These are phyloP conservation scores for Floccularia luteovirens DNA, from an alignment of 768 basidiomycete genomes.

Conservation along the genomic window DNA sequence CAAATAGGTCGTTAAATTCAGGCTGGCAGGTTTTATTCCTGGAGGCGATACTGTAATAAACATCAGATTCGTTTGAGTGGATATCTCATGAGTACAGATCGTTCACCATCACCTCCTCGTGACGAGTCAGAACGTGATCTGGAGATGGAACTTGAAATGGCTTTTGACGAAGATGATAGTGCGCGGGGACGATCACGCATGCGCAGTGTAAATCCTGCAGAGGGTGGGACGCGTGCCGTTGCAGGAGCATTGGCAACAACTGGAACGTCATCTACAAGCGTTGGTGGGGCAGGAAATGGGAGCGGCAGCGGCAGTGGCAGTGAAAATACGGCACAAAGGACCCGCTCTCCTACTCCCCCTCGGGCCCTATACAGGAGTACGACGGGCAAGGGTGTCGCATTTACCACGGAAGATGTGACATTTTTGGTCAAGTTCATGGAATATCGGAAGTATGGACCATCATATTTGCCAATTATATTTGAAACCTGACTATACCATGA, in stretches of 20 bases:
- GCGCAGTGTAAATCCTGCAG: background rate
- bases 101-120: slow-evolving; percentile 33
- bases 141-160: slow-evolving; percentile 18
- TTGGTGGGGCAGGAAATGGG: background rate
- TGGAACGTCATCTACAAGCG: background rate
- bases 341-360: slow-evolving; percentile 76
- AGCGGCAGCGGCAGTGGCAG: background rate
- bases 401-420: slow-evolving; percentile 75
- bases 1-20: slow-evolving; percentile 41
- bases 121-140: slow-evolving; percentile 30
- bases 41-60: slow-evolving; percentile 89
- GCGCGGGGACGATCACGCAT: slow-evolving; percentile 3
- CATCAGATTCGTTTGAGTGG: slow-evolving; percentile 87
- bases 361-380: slow-evolving; percentile 75
- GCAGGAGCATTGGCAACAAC: no score
- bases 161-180: slow-evolving; percentile 26
- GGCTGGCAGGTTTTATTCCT: slow-evolving; percentile 74
- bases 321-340: slow-evolving; percentile 18
- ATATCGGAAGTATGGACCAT: slow-evolving; percentile 53
- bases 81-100: slow-evolving; percentile 67
- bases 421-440: slow-evolving; percentile 75
- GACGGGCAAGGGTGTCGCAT: slow-evolving; percentile 86
- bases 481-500: slow-evolving; percentile 4
- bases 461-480: background rate
- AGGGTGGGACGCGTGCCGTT: background rate